Conservation (phyloP, 345 rosid species). For the Citrus australasica region DNA sequence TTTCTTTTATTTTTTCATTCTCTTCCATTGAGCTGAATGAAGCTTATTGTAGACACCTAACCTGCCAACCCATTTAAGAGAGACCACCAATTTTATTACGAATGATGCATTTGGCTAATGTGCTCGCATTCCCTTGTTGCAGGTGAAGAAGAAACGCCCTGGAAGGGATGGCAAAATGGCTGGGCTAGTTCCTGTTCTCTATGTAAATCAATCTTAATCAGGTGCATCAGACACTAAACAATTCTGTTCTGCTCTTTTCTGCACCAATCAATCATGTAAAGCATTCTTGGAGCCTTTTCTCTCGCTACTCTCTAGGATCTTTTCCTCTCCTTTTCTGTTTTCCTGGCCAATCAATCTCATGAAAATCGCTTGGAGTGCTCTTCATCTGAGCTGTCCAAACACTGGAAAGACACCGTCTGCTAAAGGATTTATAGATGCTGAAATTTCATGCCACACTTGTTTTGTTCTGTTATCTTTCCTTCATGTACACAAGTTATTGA, state of each 20-base stretch:
- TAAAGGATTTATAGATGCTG: not conserved
- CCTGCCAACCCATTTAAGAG: not conserved
- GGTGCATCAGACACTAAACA: not conserved
- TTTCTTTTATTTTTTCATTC: no score
- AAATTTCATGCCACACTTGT: not conserved
- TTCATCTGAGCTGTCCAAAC: not conserved
- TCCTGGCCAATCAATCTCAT: not conserved
- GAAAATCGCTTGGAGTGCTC: not conserved
- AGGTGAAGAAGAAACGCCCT: slow-evolving; percentile 98
- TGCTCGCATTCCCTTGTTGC: slow-evolving; percentile 14
- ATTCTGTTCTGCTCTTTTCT: not conserved
- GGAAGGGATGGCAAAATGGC: slow-evolving; percentile 98
- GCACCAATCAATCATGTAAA: not conserved
- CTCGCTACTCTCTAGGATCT: not conserved
- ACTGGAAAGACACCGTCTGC: not conserved
- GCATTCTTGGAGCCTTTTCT: not conserved
- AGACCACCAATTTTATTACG: not conserved
- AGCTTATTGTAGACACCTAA: not conserved
- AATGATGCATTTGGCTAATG: not conserved
- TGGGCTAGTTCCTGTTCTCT: slow-evolving; percentile 95
- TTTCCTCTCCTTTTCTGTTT: not conserved
- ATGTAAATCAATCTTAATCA: slow-evolving; percentile 64
- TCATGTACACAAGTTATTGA: not conserved
- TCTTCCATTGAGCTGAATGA: not conserved
- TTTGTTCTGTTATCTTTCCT: not conserved